These are phyloP conservation scores for Rickenella mellea DNA, from an alignment of 768 basidiomycete genomes.

Conservation along the genomic window DNA sequence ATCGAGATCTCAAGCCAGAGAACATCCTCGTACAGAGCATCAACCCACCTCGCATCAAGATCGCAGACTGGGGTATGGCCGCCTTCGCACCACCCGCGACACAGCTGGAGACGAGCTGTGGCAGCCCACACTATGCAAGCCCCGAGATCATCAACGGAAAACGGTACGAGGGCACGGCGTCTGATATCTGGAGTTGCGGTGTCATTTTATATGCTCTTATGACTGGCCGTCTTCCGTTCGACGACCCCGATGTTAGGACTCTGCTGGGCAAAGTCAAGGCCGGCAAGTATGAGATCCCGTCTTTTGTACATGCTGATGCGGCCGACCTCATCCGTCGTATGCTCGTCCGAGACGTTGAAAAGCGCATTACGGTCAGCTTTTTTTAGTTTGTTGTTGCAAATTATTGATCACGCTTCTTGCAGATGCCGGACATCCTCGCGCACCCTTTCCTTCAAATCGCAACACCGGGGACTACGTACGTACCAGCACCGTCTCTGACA, in stretches of 20 bases:
- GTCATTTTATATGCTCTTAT: constrained; percentile 88
- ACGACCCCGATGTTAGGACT: constrained; percentile 74
- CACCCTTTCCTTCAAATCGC: constrained; percentile 75
- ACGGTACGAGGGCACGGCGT: constrained; percentile 81
- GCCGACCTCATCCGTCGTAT: constrained; percentile 78
- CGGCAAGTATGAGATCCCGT: constrained; percentile 79
- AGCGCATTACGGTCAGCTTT: constrained; percentile 67
- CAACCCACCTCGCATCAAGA: constrained; percentile 78
- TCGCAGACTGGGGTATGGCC: constrained; percentile 99
- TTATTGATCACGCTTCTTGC: constrained; percentile 1
- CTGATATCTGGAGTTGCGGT: constrained; percentile 96
- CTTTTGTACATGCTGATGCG: constrained; percentile 72
- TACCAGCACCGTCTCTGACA: constrained; percentile 26
- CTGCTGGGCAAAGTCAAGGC: constrained; percentile 81
- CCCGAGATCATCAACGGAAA: constrained; percentile 93
- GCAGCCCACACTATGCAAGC: constrained; percentile 93
- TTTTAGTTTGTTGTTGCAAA: constrained; percentile 3
- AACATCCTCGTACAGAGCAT: constrained; percentile 87
- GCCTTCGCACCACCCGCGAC: constrained; percentile 82
- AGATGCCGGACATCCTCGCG: constrained; percentile 80
- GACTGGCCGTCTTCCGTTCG: constrained; percentile 87
- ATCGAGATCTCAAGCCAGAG: constrained; percentile 97
- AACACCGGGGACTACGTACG: constrained; percentile 39
- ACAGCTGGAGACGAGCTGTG: constrained; percentile 89
- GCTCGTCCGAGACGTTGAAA: constrained; percentile 77